Percentiles rank a stretch among this genome's conserved stretches.
Evolutionary conservation across 2,329 filamentous ascomycete species (phyloP).

Genomic region (Didymella segeticola): DNA sequence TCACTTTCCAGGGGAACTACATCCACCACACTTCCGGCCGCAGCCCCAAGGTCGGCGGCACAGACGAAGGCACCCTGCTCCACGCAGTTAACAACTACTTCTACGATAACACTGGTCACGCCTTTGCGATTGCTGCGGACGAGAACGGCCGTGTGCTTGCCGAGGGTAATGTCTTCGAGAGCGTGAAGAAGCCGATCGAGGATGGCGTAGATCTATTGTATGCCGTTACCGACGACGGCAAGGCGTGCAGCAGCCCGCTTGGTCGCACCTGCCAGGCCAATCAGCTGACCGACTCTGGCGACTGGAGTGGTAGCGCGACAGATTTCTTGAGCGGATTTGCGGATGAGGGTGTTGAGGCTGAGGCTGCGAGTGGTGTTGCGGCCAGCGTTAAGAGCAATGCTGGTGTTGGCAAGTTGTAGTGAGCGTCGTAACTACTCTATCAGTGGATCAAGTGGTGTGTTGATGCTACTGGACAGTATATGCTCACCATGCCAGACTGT

Average conservation of each 20-base stretch:
- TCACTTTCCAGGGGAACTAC: constrained; percentile 35
- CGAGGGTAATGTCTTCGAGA: constrained; percentile 30
- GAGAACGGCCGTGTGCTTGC: constrained; percentile 19
- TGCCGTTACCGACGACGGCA: constrained; percentile 9
- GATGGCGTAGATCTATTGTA: constrained; percentile 16
- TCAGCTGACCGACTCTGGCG: constrained; percentile 8
- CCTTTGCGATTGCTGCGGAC: constrained; percentile 15
- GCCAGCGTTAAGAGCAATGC: constrained; percentile 22
- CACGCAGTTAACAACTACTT: constrained; percentile 32
- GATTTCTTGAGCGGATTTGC: constrained; percentile 16
- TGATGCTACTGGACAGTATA: too few relatives aligned
- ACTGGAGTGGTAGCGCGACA: constrained; percentile 11
- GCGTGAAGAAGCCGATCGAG: constrained; percentile 15
- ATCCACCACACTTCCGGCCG: constrained; percentile 33
- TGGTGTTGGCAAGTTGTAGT: constrained; percentile 21
- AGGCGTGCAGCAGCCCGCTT: constrained; percentile 14
- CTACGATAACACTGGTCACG: constrained; percentile 26
- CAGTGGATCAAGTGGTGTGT: too few relatives aligned
- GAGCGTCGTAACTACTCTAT: too few relatives aligned
- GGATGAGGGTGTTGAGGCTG: constrained; percentile 11
- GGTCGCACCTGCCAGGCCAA: constrained; percentile 19
- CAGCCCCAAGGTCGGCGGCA: constrained; percentile 27
- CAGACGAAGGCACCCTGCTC: constrained; percentile 18
- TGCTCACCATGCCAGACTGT: too few relatives aligned
- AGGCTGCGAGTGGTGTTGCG: constrained; percentile 7